A percentile compares a stretch with the other conserved stretches of the same genome.
phyloP scores from a whole-genome alignment of 352 stramenopile genomes.

The Phytophthora vignae region DNA sequence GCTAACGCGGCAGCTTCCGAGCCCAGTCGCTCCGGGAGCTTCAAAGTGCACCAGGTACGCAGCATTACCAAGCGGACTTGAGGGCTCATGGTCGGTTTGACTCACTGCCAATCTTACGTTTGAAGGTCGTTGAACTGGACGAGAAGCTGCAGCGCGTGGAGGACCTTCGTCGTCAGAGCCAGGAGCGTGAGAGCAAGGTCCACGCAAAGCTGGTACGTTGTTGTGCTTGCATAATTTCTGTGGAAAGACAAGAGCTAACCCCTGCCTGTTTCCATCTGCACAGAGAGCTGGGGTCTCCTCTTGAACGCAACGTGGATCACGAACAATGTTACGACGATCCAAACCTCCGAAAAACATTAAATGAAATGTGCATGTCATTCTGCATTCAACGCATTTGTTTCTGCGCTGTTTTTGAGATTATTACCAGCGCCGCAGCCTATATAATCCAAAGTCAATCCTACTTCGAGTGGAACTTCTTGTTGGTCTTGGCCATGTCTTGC shows the following conservation, averaged over 20 bases:
- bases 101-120: slow-evolving; percentile 2
- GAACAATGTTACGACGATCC: background rate
- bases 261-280: background rate
- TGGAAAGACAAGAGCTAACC: background rate
- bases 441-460: slow-evolving; percentile 39
- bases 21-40: slow-evolving; percentile 34
- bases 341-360: slow-evolving; percentile 3
- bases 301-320: slow-evolving; percentile 5
- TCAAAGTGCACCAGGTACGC: slow-evolving; percentile 67
- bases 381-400: slow-evolving; percentile 31
- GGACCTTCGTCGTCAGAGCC: slow-evolving; percentile 68
- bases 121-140: slow-evolving; percentile 72
- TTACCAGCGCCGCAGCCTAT: slow-evolving; percentile 19
- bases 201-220: slow-evolving; percentile 56
- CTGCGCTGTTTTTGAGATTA: slow-evolving; percentile 21
- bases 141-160: slow-evolving; percentile 84
- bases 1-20: slow-evolving; percentile 30
- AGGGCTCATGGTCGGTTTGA: background rate
- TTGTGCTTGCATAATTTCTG: background rate
- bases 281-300: slow-evolving; percentile 25
- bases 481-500: slow-evolving; percentile 96
- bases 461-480: slow-evolving; percentile 97
- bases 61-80: background rate
- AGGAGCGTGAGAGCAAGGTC: slow-evolving; percentile 69
- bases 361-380: slow-evolving; percentile 33